These are phyloP conservation scores for Candida manassasensis DNA, from an alignment of 805 yeast genomes.

Conservation along the genomic window DNA sequence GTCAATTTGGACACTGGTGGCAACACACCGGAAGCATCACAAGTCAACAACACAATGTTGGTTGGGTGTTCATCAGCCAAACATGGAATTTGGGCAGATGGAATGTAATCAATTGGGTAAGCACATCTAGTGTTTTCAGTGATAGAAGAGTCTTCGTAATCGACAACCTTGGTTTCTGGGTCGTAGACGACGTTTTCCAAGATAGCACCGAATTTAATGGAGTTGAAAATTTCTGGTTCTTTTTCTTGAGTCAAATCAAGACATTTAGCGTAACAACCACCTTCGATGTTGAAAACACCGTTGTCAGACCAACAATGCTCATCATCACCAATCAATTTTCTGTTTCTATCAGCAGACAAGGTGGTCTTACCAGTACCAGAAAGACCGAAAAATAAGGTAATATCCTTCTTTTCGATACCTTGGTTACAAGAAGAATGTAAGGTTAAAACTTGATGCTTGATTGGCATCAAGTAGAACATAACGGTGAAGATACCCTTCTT, in stretches of 20 bases:
- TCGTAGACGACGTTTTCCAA: conserved; percentile 91
- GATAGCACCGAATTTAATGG: conserved; percentile 90
- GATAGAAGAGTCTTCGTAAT: conserved; percentile 72
- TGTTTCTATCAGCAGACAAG: conserved; percentile 90
- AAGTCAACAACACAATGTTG: conserved; percentile 86
- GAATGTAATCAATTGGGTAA: conserved; percentile 94
- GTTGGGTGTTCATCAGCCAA: conserved; percentile 85
- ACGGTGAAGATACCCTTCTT: conserved; percentile 98
- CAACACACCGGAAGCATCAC: conserved; percentile 97
- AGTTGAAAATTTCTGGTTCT: conserved; percentile 96
- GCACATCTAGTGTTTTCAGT: conserved; percentile 99
- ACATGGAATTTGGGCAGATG: conserved; percentile 95
- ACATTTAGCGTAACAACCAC: conserved; percentile 99
- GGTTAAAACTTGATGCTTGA: conserved; percentile 84
- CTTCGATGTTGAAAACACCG: conserved; percentile 98
- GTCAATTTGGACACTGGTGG: conserved; percentile 95
- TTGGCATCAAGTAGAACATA: conserved; percentile 98
- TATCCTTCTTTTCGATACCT: conserved; percentile 77
- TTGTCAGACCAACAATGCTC: conserved; percentile 99
- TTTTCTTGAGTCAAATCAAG: conserved; percentile 82
- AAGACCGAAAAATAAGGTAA: conserved; percentile 91
- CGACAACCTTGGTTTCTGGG: conserved; percentile 72
- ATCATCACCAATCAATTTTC: conserved; percentile 94
- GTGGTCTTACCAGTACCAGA: conserved; percentile 99
- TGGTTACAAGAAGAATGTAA: conserved; percentile 94